A percentile compares a stretch with the other conserved stretches of the same genome.
Conservation (phyloP, 2,329 filamentous ascomycete genomes). For the Fusarium sambucinum region DNA sequence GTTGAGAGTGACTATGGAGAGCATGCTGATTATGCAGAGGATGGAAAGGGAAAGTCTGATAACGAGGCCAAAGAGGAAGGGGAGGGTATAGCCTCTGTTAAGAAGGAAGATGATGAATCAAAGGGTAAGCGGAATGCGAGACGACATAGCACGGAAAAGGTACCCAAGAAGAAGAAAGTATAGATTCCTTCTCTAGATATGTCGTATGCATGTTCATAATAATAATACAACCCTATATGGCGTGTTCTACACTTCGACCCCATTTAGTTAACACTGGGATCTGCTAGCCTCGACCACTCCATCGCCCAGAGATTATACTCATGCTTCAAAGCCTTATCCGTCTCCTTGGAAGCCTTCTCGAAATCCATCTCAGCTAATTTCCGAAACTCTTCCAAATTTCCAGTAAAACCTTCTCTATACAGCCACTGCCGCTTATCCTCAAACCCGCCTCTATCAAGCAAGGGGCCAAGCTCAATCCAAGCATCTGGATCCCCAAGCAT, state of each 20-base stretch:
- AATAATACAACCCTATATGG: neutral
- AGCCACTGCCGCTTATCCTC: conserved; percentile 45
- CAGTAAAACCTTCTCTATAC: conserved; percentile 46
- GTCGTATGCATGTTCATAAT: neutral
- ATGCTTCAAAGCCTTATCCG: conserved; percentile 24
- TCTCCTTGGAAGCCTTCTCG: conserved; percentile 37
- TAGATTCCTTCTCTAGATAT: neutral
- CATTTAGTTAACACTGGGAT: conserved; percentile 40
- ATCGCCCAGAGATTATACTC: conserved; percentile 49
- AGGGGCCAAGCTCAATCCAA: conserved; percentile 46
- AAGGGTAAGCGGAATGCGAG: conserved; percentile 44
- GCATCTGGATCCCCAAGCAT: conserved; percentile 44
- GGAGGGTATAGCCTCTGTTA: conserved; percentile 29
- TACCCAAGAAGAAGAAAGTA: conserved; percentile 48
- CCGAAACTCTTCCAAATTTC: conserved; percentile 45
- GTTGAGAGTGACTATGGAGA: conserved; percentile 52
- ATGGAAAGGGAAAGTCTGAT: conserved; percentile 43
- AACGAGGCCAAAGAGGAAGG: conserved; percentile 30
- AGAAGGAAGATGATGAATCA: conserved; percentile 4
- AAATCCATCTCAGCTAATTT: conserved; percentile 50
- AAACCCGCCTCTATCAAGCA: conserved; percentile 41
- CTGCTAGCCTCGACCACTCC: conserved; percentile 53
- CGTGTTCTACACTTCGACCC: neutral
- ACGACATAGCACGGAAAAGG: conserved; percentile 21
- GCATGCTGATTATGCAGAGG: conserved; percentile 50